Evolutionary conservation across 306 rosid genomes (phyloP), one percentile per base, ranked within the genome.

Genomic region (Prunus salicina): DNA sequence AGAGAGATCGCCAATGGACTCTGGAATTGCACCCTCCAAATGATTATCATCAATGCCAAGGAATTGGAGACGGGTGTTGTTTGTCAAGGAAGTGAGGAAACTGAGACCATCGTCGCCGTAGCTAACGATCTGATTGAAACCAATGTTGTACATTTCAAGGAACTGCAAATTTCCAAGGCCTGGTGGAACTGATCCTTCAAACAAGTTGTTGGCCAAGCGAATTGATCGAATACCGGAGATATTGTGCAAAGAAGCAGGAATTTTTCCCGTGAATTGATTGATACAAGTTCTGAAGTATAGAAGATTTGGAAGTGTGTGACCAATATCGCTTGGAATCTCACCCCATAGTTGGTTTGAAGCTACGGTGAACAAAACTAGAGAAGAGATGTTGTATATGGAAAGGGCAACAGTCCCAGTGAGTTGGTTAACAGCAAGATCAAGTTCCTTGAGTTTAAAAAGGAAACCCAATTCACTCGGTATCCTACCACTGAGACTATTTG

Each of bases 121-220:
- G 65, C 86, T 87, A 2, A 86, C 85, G 15, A 93, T 87, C 81
- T 47, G 71, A 45, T 90, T 93, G 49, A 52, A 82, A 2, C 93
- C 89, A 19, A 93, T 90, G 69, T 86, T 85, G 55, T 88, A 90
- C 91, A 80, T 84, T 45, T 50, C 68, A 47, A 91, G 91, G 57
- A 50, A 61, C 15, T 87, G 94, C 5, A 91, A 76, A 67, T 90
- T 92, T 65, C 89, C 96, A 9, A 93, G 79, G 52, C 94, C 94
- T 18, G 93, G 89, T 71, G 96, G 94, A 47, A 90, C 83, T 4
- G 88, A 74, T 28, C 96, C 96, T 77, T 87, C 93, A n/a, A 89
- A 67, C 28, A 64, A 70, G 73, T 89, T 93, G 68, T 64, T 24
- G 2, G 83, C 82, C 83, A 90, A 78, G 0, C 91, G 78, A 19